Base-by-base conservation (phyloP, 1,284 basidiomycete species). In the Anthracocystis walkeri region DNA sequence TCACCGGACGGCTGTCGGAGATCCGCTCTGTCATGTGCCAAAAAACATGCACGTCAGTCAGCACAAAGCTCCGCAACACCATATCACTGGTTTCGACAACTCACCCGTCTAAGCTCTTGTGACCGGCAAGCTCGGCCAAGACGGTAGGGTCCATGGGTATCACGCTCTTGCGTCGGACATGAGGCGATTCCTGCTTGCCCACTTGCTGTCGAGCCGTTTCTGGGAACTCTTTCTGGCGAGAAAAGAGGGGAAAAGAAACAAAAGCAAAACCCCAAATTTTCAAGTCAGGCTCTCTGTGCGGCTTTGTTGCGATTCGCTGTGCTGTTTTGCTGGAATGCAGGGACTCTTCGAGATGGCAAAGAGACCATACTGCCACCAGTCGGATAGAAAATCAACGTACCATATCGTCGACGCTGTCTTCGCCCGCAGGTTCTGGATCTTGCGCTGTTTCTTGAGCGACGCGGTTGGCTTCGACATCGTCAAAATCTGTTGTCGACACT, bases 61-160 rank as follows among this genome's bases (percentile, higher is more conserved):
- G 41, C 31, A 8, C 8, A 16, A 25, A 41, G 18, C 18, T n/a
- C 40, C 23, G 11, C 38, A 8, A 14, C 38, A 35, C 27, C 18
- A 7, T 27, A 46, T 7, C 20, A 25, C 6, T 4, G 18, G 12
- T 20, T n/a, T 18, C 12, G 3, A 41, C 57, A 29, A 60, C 70
- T 68, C 41, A 73, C 70, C 60, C 74, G 44, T 80, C 80, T 27
- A 79, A 57, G 50, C 73, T 75, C 67, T 85, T 85, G 73, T 86
- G 85, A n/a, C 80, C 77, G 4, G 82, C 78, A 44, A 86, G 73
- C 69, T 86, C 86, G 56, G 79, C 79, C 52, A 86, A 68, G 16
- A 86, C 84, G 18, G 80, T 79, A 10, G 85, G 82, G 61, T 86
- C 85, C 67, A 86, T 82, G 29, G 86, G 86, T 56, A 86, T 86